Percentiles rank a stretch among this genome's conserved stretches.
These are phyloP conservation scores for Trifolium subterraneum DNA, from an alignment of 306 rosid species.

Conservation along the genomic window DNA sequence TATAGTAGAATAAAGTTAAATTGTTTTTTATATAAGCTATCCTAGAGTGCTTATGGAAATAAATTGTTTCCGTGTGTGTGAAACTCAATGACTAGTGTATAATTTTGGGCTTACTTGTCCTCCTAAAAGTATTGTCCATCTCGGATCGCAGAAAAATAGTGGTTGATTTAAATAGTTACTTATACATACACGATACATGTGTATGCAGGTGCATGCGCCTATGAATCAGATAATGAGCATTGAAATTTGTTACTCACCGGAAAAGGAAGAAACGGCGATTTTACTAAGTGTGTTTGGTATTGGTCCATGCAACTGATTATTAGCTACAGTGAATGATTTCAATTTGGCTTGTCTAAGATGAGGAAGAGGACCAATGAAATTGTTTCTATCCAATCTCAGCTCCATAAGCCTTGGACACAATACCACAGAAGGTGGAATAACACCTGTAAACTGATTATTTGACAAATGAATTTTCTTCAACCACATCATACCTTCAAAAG, in stretches of 20 bases:
- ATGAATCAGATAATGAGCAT: neutral
- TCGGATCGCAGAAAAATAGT: no score
- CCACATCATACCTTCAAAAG: slow-evolving; percentile 56
- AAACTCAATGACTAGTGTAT: no score
- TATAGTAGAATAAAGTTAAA: neutral
- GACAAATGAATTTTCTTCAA: slow-evolving; percentile 75
- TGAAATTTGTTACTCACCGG: slow-evolving; percentile 52
- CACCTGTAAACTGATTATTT: slow-evolving; percentile 59
- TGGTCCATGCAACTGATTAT: slow-evolving; percentile 63
- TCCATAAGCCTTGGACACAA: slow-evolving; percentile 58
- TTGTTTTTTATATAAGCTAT: neutral
- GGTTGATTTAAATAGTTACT: no score
- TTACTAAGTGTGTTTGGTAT: slow-evolving; percentile 54
- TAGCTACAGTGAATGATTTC: slow-evolving; percentile 53
- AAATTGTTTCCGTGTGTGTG: no score
- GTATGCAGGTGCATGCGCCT: no score
- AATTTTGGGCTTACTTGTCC: no score
- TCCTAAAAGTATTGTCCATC: no score
- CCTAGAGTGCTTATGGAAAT: no score
- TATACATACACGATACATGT: neutral
- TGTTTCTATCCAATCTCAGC: slow-evolving; percentile 64
- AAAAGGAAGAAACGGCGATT: slow-evolving; percentile 47
- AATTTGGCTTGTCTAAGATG: slow-evolving; percentile 36
- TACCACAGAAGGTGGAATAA: slow-evolving; percentile 60
- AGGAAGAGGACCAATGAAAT: slow-evolving; percentile 67